Conservation (phyloP, 352 stramenopile genomes). For the Phytopythium cucurbitacearum region DNA sequence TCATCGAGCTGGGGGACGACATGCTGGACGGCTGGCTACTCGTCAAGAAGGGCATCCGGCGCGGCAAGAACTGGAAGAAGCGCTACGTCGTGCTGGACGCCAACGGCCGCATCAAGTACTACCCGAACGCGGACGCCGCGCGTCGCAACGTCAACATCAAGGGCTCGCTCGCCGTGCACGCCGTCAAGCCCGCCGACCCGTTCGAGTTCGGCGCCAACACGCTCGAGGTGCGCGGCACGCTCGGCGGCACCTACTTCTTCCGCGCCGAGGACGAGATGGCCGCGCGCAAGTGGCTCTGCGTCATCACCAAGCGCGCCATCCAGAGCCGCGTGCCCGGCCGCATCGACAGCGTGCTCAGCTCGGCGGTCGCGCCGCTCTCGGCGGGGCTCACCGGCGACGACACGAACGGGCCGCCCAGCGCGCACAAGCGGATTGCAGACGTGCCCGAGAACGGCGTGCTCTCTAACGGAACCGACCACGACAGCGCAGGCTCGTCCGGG, state of each 20-base stretch:
- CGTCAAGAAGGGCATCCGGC: constrained; percentile 69
- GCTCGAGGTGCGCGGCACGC: constrained; percentile 65
- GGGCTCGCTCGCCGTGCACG: constrained; percentile 65
- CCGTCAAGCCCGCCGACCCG: constrained; percentile 65
- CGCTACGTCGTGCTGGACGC: constrained; percentile 71
- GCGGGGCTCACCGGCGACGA: constrained; percentile 5
- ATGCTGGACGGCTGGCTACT: constrained; percentile 71
- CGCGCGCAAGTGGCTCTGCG: constrained; percentile 73
- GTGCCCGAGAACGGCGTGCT: background rate
- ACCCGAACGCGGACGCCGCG: constrained; percentile 70
- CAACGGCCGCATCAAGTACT: constrained; percentile 78
- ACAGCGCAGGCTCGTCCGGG: background rate
- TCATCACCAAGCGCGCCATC: constrained; percentile 80
- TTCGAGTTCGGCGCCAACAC: constrained; percentile 75
- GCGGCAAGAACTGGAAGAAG: constrained; percentile 83
- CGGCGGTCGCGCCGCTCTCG: constrained; percentile 18
- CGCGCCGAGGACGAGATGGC: constrained; percentile 73
- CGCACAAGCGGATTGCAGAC: background rate
- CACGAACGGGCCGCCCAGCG: constrained; percentile 7
- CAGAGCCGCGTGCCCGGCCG: constrained; percentile 60
- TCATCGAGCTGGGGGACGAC: constrained; percentile 66
- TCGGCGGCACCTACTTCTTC: constrained; percentile 82
- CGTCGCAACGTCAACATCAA: constrained; percentile 78
- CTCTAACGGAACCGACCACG: background rate
- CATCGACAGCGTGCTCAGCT: constrained; percentile 51